These are phyloP conservation scores for Elsinoe batatas DNA, from an alignment of 2,329 filamentous ascomycete genomes.

Conservation along the genomic window DNA sequence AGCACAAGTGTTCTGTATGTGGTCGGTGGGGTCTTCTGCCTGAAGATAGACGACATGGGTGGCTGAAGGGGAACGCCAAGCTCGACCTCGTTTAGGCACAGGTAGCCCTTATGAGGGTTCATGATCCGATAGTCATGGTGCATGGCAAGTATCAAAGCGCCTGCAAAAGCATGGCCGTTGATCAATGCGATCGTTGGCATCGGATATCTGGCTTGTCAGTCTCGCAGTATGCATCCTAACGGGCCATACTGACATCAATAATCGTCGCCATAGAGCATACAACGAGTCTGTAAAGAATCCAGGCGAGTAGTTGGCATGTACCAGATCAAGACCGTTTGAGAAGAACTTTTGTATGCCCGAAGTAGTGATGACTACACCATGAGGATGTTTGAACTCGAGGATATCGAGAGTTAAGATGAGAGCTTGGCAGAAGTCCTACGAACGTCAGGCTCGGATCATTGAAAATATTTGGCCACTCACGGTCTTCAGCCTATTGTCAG, in stretches of 20 bases:
- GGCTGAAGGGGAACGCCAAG: conserved; percentile 67
- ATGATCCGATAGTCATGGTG: conserved; percentile 77
- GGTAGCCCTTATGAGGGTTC: conserved; percentile 58
- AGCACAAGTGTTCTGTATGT: conserved; percentile 57
- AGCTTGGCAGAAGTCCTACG: conserved; percentile 50
- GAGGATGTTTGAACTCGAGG: conserved; percentile 55
- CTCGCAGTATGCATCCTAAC: not conserved
- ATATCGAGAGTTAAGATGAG: conserved; percentile 64
- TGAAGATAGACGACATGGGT: conserved; percentile 65
- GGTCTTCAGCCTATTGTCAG: conserved; percentile 67
- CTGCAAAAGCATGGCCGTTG: conserved; percentile 70
- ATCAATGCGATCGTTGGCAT: conserved; percentile 75
- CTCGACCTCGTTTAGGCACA: conserved; percentile 73
- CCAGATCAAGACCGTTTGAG: conserved; percentile 71
- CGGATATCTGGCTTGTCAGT: conserved; percentile 44
- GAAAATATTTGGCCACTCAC: conserved; percentile 17
- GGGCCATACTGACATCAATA: conserved; percentile 43
- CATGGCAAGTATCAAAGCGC: conserved; percentile 71
- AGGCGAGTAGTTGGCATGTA: conserved; percentile 50
- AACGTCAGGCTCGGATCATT: not conserved
- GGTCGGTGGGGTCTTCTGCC: conserved; percentile 50
- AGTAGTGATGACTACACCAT: conserved; percentile 70
- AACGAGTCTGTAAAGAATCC: conserved; percentile 51
- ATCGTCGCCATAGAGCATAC: conserved; percentile 54
- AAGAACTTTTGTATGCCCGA: conserved; percentile 70